These are phyloP conservation scores for Fusarium sp. DNA, from an alignment of 2,329 filamentous ascomycete species.

Conservation along the genomic window DNA sequence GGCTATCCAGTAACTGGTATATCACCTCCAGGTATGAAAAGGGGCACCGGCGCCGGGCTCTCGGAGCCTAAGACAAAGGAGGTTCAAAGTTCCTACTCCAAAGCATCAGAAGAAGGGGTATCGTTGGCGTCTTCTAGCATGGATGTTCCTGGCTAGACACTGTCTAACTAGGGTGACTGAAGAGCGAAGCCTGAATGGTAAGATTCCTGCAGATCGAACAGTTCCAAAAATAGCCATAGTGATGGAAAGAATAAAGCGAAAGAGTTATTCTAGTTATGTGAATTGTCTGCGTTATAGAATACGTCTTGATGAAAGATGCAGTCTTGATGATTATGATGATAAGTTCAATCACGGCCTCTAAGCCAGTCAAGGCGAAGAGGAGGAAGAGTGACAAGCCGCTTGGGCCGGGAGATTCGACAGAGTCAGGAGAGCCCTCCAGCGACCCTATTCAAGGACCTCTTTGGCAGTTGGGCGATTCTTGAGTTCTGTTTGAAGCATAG, in stretches of 20 bases:
- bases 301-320: not conserved
- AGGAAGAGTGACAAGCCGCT: not conserved
- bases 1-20: not conserved
- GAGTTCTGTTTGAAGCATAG: not conserved
- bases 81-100: not conserved
- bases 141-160: not conserved
- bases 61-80: not conserved
- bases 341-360: not conserved
- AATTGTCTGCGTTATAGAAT: not conserved
- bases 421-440: not conserved
- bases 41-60: not conserved
- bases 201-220: not conserved
- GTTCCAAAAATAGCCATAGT: not conserved
- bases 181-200: not conserved
- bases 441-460: not conserved
- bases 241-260: not conserved
- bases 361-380: fast-evolving
- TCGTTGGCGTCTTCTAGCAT: not conserved
- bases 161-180: fast-evolving
- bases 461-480: not conserved
- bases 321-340: not conserved
- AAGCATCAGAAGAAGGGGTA: not conserved
- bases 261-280: fast-evolving
- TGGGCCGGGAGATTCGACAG: not conserved
- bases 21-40: not conserved